Base-by-base conservation (phyloP, 148 eudicot species). In the Agrostemma githago region DNA sequence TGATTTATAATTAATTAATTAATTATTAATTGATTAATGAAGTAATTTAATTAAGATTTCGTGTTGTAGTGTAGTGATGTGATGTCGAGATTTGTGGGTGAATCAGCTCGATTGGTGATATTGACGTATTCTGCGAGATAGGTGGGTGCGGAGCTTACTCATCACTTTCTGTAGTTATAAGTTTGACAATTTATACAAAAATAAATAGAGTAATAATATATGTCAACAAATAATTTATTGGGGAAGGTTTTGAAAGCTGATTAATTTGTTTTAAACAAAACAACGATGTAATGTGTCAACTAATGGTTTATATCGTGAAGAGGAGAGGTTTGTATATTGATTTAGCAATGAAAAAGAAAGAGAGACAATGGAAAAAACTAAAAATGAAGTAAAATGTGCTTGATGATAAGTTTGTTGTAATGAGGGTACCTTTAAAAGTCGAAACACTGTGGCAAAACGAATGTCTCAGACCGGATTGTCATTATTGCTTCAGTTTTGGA, bases 81-180 rank as follows among this genome's bases (percentile, higher is more conserved):
- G 68, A 70, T 75, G 72, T 40, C 70, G 79, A 70, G 66, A 61
- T 70, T 70, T 76, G 1, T 14, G 48, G 68, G 57, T 76, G 79
- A 62, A 59, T 69, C 48, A 44, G 74, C 68, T 62, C 14, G 16
- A 56, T 15, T 76, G 3, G 14, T 34, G 68, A 43, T n/a, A 44
- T n/a, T 76, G 74, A 69, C 79, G 59, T 8, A 42, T 68, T 51
- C 21, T 2, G 11, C 61, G 61, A 26, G 10, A 10, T 51, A 70
- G 53, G 62, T 70, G 19, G 41, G 42, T 70, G 12, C 38, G 34
- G 40, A 34, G 61, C 58, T 48, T 51, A 51, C 73, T 51, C 20
- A 70, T 70, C 61, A 21, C 12, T 51, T 26, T 26, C 34, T 26
- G 1, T 26, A 26, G 34, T 1, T 19, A 2, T 51, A 51, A 16